These are phyloP conservation scores for Castanopsis chinensis DNA, from an alignment of 306 rosid genomes.

Conservation along the genomic window DNA sequence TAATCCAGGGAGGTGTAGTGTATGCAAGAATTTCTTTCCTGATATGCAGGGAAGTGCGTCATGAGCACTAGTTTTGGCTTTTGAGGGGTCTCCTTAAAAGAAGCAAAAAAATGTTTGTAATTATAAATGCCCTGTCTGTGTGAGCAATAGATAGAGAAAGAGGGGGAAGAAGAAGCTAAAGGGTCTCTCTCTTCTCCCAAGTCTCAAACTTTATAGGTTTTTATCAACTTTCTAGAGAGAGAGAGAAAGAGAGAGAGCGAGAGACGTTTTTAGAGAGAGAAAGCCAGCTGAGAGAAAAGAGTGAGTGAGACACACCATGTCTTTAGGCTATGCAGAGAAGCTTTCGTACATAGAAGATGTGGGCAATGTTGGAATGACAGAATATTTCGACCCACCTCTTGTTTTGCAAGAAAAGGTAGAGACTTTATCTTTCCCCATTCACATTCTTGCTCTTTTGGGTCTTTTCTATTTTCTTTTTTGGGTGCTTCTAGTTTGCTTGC, in stretches of 20 bases:
- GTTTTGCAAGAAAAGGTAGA: slow-evolving; percentile 74
- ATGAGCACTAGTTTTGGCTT: slow-evolving; percentile 15
- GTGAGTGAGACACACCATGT: slow-evolving; percentile 49
- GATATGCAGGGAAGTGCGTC: not conserved
- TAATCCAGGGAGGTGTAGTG: not conserved
- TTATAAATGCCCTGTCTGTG: not conserved
- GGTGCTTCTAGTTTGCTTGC: slow-evolving; percentile 9
- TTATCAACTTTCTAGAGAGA: slow-evolving; percentile 9
- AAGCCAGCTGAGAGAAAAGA: slow-evolving; percentile 13
- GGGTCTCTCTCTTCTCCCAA: slow-evolving; percentile 21
- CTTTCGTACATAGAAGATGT: slow-evolving; percentile 97
- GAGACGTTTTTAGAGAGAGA: not conserved
- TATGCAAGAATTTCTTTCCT: not conserved
- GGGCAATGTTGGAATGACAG: slow-evolving; percentile 93
- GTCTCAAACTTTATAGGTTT: not conserved
- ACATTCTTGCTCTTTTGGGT: not conserved
- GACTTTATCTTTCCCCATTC: slow-evolving; percentile 10
- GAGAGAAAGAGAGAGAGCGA: slow-evolving; percentile 5
- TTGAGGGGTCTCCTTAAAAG: slow-evolving; percentile 39
- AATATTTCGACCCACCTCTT: slow-evolving; percentile 71
- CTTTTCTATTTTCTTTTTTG: not conserved
- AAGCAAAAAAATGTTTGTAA: slow-evolving; percentile 15
- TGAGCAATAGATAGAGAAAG: slow-evolving; percentile 13
- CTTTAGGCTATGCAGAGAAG: slow-evolving; percentile 95
- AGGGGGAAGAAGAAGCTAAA: not conserved